A percentile compares a stretch with the other conserved stretches of the same genome.
phyloP scores from a whole-genome alignment of 345 rosid species.

The Bruguiera gymnorhiza region DNA sequence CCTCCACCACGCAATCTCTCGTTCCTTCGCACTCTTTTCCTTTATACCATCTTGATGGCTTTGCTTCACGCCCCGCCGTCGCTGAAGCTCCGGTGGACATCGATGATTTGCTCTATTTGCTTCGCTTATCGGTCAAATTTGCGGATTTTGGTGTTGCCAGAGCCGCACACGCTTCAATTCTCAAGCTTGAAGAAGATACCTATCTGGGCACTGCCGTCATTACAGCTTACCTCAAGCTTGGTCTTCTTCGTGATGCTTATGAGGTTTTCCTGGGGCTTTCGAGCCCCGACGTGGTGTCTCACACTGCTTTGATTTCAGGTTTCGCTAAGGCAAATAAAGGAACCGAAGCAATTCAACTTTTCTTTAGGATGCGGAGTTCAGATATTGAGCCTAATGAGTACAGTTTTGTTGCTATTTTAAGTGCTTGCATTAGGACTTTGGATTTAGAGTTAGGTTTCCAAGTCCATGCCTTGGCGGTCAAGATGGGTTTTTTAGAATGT shows the following conservation, averaged over 20 bases:
- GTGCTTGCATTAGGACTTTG: slow-evolving; percentile 44
- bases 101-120: slow-evolving; percentile 38
- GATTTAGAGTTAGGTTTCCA: slow-evolving; percentile 48
- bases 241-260: slow-evolving; percentile 46
- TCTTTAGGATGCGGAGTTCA: slow-evolving; percentile 51
- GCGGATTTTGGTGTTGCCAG: slow-evolving; percentile 44
- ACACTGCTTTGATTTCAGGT: slow-evolving; percentile 57
- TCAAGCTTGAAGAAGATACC: slow-evolving; percentile 47
- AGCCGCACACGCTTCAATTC: slow-evolving; percentile 58
- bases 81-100: slow-evolving; percentile 9
- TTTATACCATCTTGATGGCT: slow-evolving; percentile 4
- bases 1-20: slow-evolving; percentile 11
- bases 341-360: slow-evolving; percentile 47
- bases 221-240: slow-evolving; percentile 61
- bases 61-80: neutral
- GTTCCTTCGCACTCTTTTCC: neutral
- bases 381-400: slow-evolving; percentile 51
- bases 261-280: slow-evolving; percentile 45
- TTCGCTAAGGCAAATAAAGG: slow-evolving; percentile 52
- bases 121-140: slow-evolving; percentile 49
- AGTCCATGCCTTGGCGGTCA: slow-evolving; percentile 48
- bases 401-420: slow-evolving; percentile 51
- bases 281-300: slow-evolving; percentile 65
- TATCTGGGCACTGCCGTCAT: slow-evolving; percentile 51
- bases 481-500: slow-evolving; percentile 35